Percentiles rank a stretch among this genome's conserved stretches.
Conservation (phyloP, 441 rosid genomes). For the Adansonia gregorii region DNA sequence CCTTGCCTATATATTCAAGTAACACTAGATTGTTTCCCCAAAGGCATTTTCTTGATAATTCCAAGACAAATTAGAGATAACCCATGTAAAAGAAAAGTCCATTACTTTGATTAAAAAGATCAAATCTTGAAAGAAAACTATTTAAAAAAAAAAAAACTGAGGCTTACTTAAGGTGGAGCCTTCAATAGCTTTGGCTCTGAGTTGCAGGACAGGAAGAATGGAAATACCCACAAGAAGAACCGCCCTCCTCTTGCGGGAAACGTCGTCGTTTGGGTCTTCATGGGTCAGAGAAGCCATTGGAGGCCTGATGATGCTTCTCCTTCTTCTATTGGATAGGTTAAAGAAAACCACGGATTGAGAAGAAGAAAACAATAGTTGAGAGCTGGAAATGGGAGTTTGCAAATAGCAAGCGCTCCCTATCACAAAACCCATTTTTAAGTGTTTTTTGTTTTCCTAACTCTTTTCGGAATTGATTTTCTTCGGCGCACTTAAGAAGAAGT, state of each 20-base stretch:
- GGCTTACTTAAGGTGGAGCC: slow-evolving; percentile 44
- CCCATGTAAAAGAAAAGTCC: slow-evolving; percentile 12
- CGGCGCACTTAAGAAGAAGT: neutral
- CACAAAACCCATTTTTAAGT: slow-evolving; percentile 43
- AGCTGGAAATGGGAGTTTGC: slow-evolving; percentile 44
- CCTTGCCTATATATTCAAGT: neutral
- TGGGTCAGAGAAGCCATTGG: slow-evolving; percentile 50
- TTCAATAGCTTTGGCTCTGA: slow-evolving; percentile 61
- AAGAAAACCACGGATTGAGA: slow-evolving; percentile 41
- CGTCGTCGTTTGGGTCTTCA: slow-evolving; percentile 39
- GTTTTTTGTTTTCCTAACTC: neutral
- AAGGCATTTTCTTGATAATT: neutral
- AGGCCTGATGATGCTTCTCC: slow-evolving; percentile 41
- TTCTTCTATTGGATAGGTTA: slow-evolving; percentile 37
- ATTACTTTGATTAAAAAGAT: neutral
- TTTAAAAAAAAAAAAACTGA: neutral
- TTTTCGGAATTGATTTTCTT: neutral
- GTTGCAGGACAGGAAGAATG: slow-evolving; percentile 69
- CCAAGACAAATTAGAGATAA: neutral
- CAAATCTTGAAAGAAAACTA: neutral
- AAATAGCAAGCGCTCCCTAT: slow-evolving; percentile 55
- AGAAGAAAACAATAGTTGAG: slow-evolving; percentile 36
- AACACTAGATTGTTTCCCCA: neutral
- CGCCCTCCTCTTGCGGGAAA: slow-evolving; percentile 54
- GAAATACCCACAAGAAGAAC: slow-evolving; percentile 76